Evolutionary conservation across 169 alveolate species (phyloP), one percentile per base, ranked within the genome.

Genomic region (Plasmodium fragile): DNA sequence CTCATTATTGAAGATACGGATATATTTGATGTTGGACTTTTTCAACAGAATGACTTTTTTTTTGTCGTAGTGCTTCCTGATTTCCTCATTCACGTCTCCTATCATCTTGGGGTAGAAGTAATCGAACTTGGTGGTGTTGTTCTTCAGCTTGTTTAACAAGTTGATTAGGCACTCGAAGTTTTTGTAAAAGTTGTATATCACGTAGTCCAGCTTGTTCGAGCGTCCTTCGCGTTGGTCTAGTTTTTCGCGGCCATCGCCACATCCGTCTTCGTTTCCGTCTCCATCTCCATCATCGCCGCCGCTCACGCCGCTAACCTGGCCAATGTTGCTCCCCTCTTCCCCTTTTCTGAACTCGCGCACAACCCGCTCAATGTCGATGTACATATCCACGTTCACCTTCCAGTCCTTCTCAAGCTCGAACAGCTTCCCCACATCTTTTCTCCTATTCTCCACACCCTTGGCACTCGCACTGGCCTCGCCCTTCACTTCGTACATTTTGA

Each of bases 51-150:
- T 96, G n/a, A 96, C 92, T 82, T 96, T 96, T 39, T 96, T 96
- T 52, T 96, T 97, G 78, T 97, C 98, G 92, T 97, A 97, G 81
- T 97, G 98, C 65, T 96, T 95, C 78, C 96, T 95, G 11, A 96
- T 95, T 32, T 95, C 96, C 65, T 96, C 96, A 59, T 98, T 90
- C 18, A 96, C 96, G 53, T 96, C 98, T 18, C 98, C 98, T 70
- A 97, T 95, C 87, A 93, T 92, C 87, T 96, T 96, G 2, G 98
- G 98, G 80, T 96, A 97, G 59, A 92, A 97, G 81, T 96, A 96
- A 5, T 81, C 92, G 22, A 78, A 75, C 69, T 93, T 92, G n/a
- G 77, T 49, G 18, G 41, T 43, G 28, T 45, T 70, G 28, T 93
- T 89, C 39, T 82, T 83, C 73, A 73, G 32, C 43, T 80, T 81